A percentile compares a stretch with the other conserved stretches of the same genome.
Evolutionary conservation across 148 eudicot species (phyloP).

Genomic region (Chenopodium suecicum): DNA sequence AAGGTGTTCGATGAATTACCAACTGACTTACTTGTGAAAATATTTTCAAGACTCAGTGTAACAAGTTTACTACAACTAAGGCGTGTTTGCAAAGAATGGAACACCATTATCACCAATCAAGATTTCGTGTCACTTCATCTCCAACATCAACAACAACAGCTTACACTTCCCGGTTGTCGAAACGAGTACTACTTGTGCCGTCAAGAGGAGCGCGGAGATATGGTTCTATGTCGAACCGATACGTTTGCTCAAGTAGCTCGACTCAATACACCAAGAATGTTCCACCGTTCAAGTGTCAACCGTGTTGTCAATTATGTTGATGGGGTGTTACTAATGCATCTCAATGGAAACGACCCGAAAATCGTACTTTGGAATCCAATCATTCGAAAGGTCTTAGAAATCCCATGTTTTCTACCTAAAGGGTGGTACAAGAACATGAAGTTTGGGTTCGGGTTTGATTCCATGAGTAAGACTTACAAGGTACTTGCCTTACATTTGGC

Average conservation of each 20-base stretch:
- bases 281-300: not conserved
- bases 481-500: not conserved
- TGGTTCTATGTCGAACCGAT: too few species aligned
- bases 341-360: too few species aligned
- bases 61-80: not conserved
- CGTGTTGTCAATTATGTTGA: not conserved
- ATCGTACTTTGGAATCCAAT: constrained; percentile 4
- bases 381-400: not conserved
- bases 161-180: not conserved
- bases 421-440: not conserved
- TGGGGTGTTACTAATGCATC: constrained; percentile 2
- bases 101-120: not conserved
- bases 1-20: not conserved
- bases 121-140: not conserved
- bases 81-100: constrained; percentile 5
- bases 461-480: not conserved
- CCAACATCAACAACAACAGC: not conserved
- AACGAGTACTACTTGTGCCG: not conserved
- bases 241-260: too few species aligned
- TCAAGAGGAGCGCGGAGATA: too few species aligned
- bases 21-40: not conserved
- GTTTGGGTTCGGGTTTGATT: not conserved
- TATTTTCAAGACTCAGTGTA: not conserved
- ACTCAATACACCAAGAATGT: not conserved
- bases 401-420: not conserved